Base-by-base conservation (phyloP, 176 grass and related monocot genomes). In the Zoysia japonica region DNA sequence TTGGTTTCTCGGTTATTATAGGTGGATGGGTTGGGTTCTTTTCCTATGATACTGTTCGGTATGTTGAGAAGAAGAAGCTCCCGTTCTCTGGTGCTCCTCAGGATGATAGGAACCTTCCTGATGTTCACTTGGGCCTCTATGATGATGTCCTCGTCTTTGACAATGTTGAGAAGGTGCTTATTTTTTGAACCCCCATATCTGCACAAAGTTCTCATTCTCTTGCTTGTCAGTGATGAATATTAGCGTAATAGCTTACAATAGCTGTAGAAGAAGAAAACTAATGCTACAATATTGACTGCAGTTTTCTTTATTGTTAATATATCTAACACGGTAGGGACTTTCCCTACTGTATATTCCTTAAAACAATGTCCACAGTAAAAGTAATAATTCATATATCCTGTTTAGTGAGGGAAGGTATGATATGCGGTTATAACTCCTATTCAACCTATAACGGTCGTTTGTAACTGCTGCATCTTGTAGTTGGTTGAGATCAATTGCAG, bases 11-110 rank as follows among this genome's bases (percentile, higher is more conserved):
- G 11, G 69, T 63, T 59, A 41, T 79, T 28, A 52, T 62, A 96
- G 93, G 90, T 77, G 93, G 93, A 80, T 96, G 93, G 93, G 87
- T 91, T 38, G 93, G 93, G 1, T 96, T 90, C 83, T 96, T 96
- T 78, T 96, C 93, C 15, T 96, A 92, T 81, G 93, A 96, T 44
- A 96, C 90, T 2, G 82, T 96, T 12, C 75, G 93, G 15, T 96
- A 90, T 88, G 93, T 88, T 39, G 93, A 96, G 61, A 96, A 90
- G 80, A 96, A 96, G 83, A 96, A 92, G 67, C 82, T 92, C 42
- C 93, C 90, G 0, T 96, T 96, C 74, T 90, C 85, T 41, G 79
- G 75, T 54, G 87, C 93, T 70, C 90, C 93, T 4, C 65, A 77
- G 38, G 93, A 96, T 11, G 93, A 96, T 37, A 86, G 90, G 71